These are phyloP conservation scores for Leccinum aurantiacum DNA, from an alignment of 768 basidiomycete genomes.

Conservation along the genomic window DNA sequence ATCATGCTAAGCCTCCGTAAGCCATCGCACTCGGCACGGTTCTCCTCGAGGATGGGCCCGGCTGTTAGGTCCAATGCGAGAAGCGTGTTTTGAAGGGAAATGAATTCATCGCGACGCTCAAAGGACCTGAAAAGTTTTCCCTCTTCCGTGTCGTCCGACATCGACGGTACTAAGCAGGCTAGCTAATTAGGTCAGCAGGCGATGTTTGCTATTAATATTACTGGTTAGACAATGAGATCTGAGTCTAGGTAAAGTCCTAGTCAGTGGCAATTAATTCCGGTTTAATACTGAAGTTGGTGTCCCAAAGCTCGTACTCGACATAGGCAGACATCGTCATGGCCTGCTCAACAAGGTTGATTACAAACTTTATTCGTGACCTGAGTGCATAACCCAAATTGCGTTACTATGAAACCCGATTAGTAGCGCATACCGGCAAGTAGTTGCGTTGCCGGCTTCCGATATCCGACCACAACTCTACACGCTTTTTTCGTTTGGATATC, in stretches of 20 bases:
- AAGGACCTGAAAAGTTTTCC: conserved; percentile 53
- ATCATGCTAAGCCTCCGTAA: conserved; percentile 47
- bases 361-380: background rate
- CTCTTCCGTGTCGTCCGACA: conserved; percentile 45
- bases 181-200: conserved; percentile 23
- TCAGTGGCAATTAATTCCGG: background rate
- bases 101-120: conserved; percentile 61
- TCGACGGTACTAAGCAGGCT: conserved; percentile 10
- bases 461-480: too few species aligned
- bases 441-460: too few species aligned
- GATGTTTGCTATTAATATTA: background rate
- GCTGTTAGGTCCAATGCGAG: conserved; percentile 47
- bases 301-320: background rate
- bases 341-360: background rate
- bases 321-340: background rate
- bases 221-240: too few species aligned
- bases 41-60: conserved; percentile 44
- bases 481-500: too few species aligned
- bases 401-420: too few species aligned
- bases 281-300: background rate
- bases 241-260: background rate
- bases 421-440: too few species aligned
- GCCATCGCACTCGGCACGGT: conserved; percentile 40
- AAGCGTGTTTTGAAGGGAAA: conserved; percentile 49
- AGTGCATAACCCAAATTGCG: too few species aligned